Percentiles rank a stretch among this genome's conserved stretches.
Conservation (phyloP, 495 filamentous ascomycete genomes). For the Neurospora terricola region DNA sequence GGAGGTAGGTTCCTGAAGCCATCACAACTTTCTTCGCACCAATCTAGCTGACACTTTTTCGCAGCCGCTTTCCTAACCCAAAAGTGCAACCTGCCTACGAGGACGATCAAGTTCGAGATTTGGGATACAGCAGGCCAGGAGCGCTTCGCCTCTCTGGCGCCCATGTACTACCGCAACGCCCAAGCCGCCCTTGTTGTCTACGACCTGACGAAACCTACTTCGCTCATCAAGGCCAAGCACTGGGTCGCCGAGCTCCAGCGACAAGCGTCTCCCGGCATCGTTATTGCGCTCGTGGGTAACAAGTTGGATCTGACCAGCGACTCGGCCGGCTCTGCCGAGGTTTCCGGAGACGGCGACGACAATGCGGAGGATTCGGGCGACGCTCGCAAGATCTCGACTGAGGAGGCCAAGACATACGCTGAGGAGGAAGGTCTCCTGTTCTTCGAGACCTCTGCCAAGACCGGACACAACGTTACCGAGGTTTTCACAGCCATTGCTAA, state of each 20-base stretch:
- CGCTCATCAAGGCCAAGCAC: conserved; percentile 91
- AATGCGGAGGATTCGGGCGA: conserved; percentile 56
- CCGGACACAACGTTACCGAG: conserved; percentile 82
- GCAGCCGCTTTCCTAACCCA: conserved; percentile 95
- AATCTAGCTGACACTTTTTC: neutral
- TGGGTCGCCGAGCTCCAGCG: conserved; percentile 98
- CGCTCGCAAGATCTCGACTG: conserved; percentile 74
- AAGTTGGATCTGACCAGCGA: conserved; percentile 81
- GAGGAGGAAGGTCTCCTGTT: conserved; percentile 90
- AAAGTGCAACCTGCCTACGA: conserved; percentile 90
- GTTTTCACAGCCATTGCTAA: conserved; percentile 99
- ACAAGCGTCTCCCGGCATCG: conserved; percentile 95
- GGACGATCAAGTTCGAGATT: conserved; percentile 99
- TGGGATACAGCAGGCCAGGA: conserved; percentile 99
- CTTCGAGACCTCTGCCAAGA: conserved; percentile 97
- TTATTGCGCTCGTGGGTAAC: conserved; percentile 95
- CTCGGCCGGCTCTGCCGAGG: conserved; percentile 30
- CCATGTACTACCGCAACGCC: conserved; percentile 99
- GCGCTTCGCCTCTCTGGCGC: conserved; percentile 90
- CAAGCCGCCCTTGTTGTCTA: conserved; percentile 98
- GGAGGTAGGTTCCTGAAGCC: conserved; percentile 55
- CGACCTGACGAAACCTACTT: conserved; percentile 94
- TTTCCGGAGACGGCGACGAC: conserved; percentile 19
- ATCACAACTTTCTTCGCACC: neutral
- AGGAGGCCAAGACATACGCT: conserved; percentile 86